Conservation (phyloP, 176 grass and related monocot species). For the Avena atlantica region DNA sequence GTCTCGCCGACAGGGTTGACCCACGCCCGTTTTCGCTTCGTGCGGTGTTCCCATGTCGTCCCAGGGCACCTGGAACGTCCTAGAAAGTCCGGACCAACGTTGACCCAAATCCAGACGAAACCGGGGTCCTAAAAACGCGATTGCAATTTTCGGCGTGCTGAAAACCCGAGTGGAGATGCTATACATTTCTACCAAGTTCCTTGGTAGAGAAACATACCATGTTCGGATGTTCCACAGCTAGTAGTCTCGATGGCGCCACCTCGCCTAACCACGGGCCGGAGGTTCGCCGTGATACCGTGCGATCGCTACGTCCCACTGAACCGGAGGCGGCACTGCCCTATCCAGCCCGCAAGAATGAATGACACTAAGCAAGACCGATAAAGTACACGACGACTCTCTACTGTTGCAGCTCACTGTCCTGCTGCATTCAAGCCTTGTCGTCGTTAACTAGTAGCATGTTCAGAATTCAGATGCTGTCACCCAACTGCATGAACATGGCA, state of each 20-base stretch:
- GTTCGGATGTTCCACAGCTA: constrained; percentile 18
- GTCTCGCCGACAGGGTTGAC: no score
- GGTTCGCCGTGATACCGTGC: not conserved
- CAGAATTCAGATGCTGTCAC: not conserved
- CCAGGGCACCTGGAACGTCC: no score
- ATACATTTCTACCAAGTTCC: no score
- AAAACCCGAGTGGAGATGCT: no score
- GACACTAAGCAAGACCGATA: not conserved
- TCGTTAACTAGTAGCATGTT: not conserved
- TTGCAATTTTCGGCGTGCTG: no score
- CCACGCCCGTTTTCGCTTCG: no score
- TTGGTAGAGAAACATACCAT: not conserved
- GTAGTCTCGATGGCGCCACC: constrained; percentile 25
- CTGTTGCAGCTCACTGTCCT: not conserved
- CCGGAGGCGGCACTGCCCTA: not conserved
- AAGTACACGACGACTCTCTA: not conserved
- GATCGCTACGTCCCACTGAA: constrained; percentile 32
- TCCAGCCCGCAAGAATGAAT: not conserved
- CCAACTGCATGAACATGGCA: not conserved
- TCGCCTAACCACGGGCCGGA: not conserved
- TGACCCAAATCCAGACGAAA: no score
- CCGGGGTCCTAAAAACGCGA: no score
- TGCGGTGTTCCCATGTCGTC: no score
- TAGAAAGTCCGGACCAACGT: no score
- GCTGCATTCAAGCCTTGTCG: not conserved